Base-by-base conservation (phyloP, 1,139 yeast species). In the Blastobotrys indianensis region DNA sequence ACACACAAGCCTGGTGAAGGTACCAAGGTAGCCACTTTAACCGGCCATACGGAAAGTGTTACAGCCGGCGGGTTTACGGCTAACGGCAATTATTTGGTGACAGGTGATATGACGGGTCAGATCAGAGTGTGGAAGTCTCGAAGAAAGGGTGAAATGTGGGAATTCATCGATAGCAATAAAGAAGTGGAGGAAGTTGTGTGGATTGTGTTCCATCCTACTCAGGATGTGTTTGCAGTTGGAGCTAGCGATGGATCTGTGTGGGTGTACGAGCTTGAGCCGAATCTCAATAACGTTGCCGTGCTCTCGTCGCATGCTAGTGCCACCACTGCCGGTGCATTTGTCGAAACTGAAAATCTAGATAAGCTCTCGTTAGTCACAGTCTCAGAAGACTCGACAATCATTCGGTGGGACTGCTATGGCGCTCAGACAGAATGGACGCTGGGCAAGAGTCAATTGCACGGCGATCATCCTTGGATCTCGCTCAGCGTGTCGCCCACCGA, bases 61-160 rank as follows among this genome's bases (percentile, higher is more conserved):
- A 77, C 87, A 44, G 74, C 88, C 8, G 92, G 94, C 41, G 86
- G 81, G 0, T 92, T 94, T 65, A 82, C 95, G 1, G 67, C 71
- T 34, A 94, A 87, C 57, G 98, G 98, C 20, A 74, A 77, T 41
- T 87, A 71, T 60, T 72, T 85, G 37, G 76, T 92, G 8, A 84
- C 97, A 6, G 97, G 92, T 40, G 98, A 94, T 64, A 92, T 92
- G 99, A 80, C 80, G 44, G 98, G 98, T 46, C 79, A 79, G 55
- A 72, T 92, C 33, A 75, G 86, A 55, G 80, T 88, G 11, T 86
- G 84, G 70, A 77, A 79, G 60, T 69, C 88, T 2, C 67, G 74
- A 37, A 81, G 82, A 60, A 81, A 82, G 37, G 96, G 94, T 30
- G 86, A 87, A 62, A 76, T 78, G 53, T 90, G 97, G 97, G 75